Evolutionary conservation across 179 eudicot species (phyloP), one percentile per base, ranked within the genome.

Genomic region (Corrigiola litoralis): DNA sequence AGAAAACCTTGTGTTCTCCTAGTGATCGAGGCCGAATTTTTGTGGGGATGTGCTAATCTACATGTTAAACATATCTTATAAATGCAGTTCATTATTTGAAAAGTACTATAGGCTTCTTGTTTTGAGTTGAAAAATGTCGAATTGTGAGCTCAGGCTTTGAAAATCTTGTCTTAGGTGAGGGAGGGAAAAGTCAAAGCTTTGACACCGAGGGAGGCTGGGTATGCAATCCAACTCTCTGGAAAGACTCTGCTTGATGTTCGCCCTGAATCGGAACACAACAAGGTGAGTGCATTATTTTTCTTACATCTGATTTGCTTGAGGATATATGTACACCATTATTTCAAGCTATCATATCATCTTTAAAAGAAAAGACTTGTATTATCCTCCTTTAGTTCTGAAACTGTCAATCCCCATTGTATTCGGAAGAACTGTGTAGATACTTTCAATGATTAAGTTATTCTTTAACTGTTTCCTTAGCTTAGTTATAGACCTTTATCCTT

Each of bases 151-250:
- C 62, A 54, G 70, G 63, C 68, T 67, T 74, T 71, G 45, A 58
- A 58, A 67, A 48, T 73, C 45, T 72, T 71, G 69, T 67, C 70
- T 36, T 74, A 92, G 98, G 80, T 90, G 65, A 80, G 97, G 70
- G 95, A 90, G 38, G 97, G 80, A 54, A 94, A 87, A 68, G 86
- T 94, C 32, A 94, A 94, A 72, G 68, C 83, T 78, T 77, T 94
- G 58, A 79, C 84, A 10, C 94, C 99, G 1, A 80, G 81, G 65
- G 99, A 94, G 83, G 97, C 91, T 72, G 99, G 99, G 45, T 94
- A 94, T 72, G 99, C 97, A 21, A 75, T 94, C 67, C 95, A 86
- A 78, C 95, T 94, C 51, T 77, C 95, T 24, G 73, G 83, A 34
- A 94, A 81, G 80, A 84, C 81, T 67, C 68, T 94, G 44, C 88